Percentiles rank a stretch among this genome's conserved stretches.
phyloP scores from a whole-genome alignment of 768 basidiomycete species.

The Gymnopilus junonius region DNA sequence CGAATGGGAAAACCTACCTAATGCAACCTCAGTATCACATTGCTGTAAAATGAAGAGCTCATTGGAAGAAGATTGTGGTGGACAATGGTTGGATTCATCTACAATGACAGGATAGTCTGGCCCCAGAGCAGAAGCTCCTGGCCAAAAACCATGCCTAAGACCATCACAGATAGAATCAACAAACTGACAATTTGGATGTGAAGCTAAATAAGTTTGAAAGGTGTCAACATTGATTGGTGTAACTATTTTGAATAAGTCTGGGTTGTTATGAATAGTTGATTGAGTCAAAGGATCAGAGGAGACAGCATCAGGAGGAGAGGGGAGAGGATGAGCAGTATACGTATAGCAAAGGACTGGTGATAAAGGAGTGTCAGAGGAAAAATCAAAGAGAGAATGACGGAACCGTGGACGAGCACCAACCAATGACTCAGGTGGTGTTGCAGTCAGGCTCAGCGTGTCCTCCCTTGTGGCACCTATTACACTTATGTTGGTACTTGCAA shows the following conservation, averaged over 20 bases:
- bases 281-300: slow-evolving; percentile 16
- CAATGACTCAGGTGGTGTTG: no score
- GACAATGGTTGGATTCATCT: slow-evolving; percentile 18
- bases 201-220: slow-evolving; percentile 15
- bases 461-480: slow-evolving; percentile 9
- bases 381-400: no score
- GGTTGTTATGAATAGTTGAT: slow-evolving; percentile 26
- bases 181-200: slow-evolving; percentile 46
- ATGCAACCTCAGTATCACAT: slow-evolving; percentile 21
- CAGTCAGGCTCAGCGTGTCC: slow-evolving; percentile 8
- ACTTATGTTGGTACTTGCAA: slow-evolving; percentile 25
- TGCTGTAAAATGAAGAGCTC: slow-evolving; percentile 29
- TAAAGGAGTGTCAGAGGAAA: no score
- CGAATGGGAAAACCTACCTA: slow-evolving; percentile 24
- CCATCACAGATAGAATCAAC: slow-evolving; percentile 35
- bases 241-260: slow-evolving; percentile 37
- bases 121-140: slow-evolving; percentile 33
- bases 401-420: no score
- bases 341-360: no score
- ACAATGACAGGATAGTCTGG: slow-evolving; percentile 20
- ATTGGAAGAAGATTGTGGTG: slow-evolving; percentile 14
- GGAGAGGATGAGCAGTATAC: slow-evolving; percentile 10
- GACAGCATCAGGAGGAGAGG: slow-evolving; percentile 15
- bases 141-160: slow-evolving; percentile 47
- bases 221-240: slow-evolving; percentile 27